Base-by-base conservation (phyloP, 1,284 basidiomycete genomes). In the Moesziomyces sp. region DNA sequence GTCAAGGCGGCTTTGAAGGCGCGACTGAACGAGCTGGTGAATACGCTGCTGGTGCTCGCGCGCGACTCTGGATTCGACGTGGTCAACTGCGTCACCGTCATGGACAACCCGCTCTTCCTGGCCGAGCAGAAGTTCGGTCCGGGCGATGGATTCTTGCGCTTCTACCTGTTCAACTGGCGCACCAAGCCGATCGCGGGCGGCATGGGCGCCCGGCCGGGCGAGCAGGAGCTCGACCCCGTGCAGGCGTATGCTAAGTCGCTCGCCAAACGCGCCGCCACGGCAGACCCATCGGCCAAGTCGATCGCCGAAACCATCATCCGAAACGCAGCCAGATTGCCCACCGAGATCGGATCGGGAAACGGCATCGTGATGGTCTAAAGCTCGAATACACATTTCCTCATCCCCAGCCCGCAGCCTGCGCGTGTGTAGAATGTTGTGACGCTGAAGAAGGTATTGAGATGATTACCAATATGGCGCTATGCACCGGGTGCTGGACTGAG, bases 71-170 rank as follows among this genome's bases (percentile, higher is more conserved):
- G 90, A 50, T 98, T 99, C 80, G 97, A 99, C 84, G 97, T 99
- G 10, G 90, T 99, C 85, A 99, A 99, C 85, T 93, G 93, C 1
- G 86, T 99, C 64, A 96, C 94, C 10, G 86, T 97, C 63, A 93
- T 98, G 91, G 97, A 99, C 85, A 99, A 97, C 84, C 87, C 90
- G 63, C 84, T 88, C 50, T 91, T 99, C 85, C 83, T 99, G 56
- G 85, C 89, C 35, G 92, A 96, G 19, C 81, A 82, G 19, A 81
- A 96, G 92, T 98, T 97, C 79, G 95, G 93, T 9, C 87, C 88
- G 7, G 95, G 95, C 3, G 93, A 97, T 81, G 95, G 95, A 3
- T 88, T 91, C 83, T 87, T 98, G 47, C 92, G 93, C 76, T 93
- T 91, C 85, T 97, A 97, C 85, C 86, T 97, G 56, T 97, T 80